Evolutionary conservation across 257 asterid genomes (phyloP).

Genomic region (Catharanthus roseus): DNA sequence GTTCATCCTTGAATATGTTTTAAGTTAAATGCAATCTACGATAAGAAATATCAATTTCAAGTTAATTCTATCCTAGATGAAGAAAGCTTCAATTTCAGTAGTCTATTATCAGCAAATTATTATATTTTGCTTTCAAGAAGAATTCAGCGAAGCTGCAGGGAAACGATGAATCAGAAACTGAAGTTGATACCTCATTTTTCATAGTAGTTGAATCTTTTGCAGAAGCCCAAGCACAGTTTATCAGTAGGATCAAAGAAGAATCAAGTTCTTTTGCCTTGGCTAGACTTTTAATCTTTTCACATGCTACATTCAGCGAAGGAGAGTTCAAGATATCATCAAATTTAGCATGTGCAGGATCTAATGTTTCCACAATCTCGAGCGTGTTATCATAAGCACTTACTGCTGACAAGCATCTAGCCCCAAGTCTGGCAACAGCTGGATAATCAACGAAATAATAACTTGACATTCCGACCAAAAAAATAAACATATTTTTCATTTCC

Average conservation of each 20-base stretch:
- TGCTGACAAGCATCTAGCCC: conserved; percentile 84
- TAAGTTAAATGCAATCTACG: neutral
- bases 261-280: conserved; percentile 87
- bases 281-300: conserved; percentile 81
- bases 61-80: neutral
- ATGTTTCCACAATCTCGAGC: conserved; percentile 69
- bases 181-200: conserved; percentile 67
- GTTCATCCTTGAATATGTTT: neutral
- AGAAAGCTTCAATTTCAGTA: neutral
- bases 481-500: neutral
- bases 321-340: conserved; percentile 81
- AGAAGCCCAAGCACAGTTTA: conserved; percentile 87
- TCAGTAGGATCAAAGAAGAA: conserved; percentile 80
- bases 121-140: neutral
- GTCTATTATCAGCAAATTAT: neutral
- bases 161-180: neutral
- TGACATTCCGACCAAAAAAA: neutral
- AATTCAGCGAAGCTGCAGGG: neutral
- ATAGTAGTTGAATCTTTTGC: conserved; percentile 77
- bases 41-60: neutral
- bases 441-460: conserved; percentile 18
- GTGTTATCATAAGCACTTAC: conserved; percentile 92
- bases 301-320: conserved; percentile 67
- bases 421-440: conserved; percentile 82
- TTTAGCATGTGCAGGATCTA: conserved; percentile 85